Evolutionary conservation across 148 eudicot genomes (phyloP).

Genomic region (Rhododendron ovatum): DNA sequence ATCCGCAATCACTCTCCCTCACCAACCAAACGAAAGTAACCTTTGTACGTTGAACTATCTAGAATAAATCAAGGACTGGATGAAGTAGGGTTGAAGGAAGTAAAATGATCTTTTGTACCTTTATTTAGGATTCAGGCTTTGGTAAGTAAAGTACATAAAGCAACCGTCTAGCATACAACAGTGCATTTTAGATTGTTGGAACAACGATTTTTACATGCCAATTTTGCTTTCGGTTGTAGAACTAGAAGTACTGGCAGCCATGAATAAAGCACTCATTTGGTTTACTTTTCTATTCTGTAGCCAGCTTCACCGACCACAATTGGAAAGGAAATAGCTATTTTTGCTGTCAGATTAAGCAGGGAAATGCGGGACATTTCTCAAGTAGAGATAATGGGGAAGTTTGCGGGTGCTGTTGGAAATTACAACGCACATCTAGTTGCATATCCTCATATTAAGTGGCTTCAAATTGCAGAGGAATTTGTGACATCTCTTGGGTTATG

Average conservation of each 20-base stretch:
- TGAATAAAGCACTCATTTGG: slow-evolving; percentile 14
- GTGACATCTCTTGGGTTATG: slow-evolving; percentile 78
- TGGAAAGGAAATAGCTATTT: slow-evolving; percentile 87
- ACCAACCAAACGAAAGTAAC: not conserved
- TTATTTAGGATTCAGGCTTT: not conserved
- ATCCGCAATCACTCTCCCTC: not conserved
- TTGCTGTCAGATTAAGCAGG: slow-evolving; percentile 68
- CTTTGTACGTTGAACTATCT: not conserved
- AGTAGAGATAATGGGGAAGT: slow-evolving; percentile 75
- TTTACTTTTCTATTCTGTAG: slow-evolving; percentile 32
- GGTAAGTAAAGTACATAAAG: not conserved
- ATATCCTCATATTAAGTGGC: slow-evolving; percentile 83
- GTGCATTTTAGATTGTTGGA: not conserved
- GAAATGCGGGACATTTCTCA: slow-evolving; percentile 54
- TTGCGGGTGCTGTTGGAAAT: slow-evolving; percentile 97
- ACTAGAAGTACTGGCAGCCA: not conserved
- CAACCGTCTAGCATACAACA: not conserved
- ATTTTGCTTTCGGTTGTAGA: not conserved
- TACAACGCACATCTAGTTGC: slow-evolving; percentile 91
- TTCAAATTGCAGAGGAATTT: slow-evolving; percentile 71
- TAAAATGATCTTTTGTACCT: not conserved
- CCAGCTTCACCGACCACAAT: slow-evolving; percentile 95
- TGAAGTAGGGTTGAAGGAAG: not conserved
- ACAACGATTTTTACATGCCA: not conserved
- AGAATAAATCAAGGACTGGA: not conserved